Base-by-base conservation (phyloP, 768 basidiomycete genomes). In the Pleurotus cornucopiae region DNA sequence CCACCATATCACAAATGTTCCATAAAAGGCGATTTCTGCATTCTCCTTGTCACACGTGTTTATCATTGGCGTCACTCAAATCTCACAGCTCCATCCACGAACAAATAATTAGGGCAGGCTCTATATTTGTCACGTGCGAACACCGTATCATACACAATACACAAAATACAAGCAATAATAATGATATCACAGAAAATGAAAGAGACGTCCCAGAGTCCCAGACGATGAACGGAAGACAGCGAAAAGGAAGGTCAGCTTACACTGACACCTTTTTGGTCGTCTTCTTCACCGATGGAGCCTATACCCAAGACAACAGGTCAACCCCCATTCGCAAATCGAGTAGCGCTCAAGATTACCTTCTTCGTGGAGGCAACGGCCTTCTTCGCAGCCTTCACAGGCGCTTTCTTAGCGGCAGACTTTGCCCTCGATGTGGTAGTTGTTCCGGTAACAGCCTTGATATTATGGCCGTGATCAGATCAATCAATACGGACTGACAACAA, bases 371-470 rank as follows among this genome's bases (percentile, higher is more conserved):
- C 65, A 11, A 71, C 64, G 18, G 68, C 58, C 63, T 75, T 76
- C 59, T 73, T 34, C 30, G 11, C 9, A 34, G 30, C 30, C 30
- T 34, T 70, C 6, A 66, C 67, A 11, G 71, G 70, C 40, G 72
- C 73, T 26, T 67, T 61, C 64, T 75, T 68, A 11, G 71, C 71
- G 37, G 73, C 73, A 34, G 67, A 60, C 64, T 73, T 75, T 3
- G 74, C 71, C 62, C 73, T 76, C 45, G 75, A 57, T 37, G 78
- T 63, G 21, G 78, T 62, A 9, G 71, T 73, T 0, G 74, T 71
- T 6, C 84, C 82, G 39, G 80, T 85, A 21, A 78, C 72, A 60
- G 76, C 73, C 85, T 23, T 86, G 61, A 14, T 52, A n/a, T 16
- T 6, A 61, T 26, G 43, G 18, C 61, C 43, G 12, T 40, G 51